Base-by-base conservation (phyloP, 1,284 basidiomycete genomes). In the Athelia sp. region DNA sequence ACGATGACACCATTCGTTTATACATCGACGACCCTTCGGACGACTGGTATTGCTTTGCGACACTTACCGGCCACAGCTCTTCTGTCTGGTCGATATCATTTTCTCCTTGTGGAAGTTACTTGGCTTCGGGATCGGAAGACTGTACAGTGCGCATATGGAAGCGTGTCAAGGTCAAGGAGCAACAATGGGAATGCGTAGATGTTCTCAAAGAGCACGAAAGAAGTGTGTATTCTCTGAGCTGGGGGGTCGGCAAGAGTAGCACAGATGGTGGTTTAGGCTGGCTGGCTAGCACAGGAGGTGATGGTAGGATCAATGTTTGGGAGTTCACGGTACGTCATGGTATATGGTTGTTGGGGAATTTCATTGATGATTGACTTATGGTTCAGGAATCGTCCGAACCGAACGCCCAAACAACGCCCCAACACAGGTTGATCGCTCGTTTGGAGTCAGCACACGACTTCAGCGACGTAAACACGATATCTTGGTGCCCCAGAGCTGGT, bases 1-100 rank as follows among this genome's bases (percentile, higher is more conserved):
- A 99, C 70, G 97, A 99, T 64, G 93, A 98, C 61, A 92, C 90
- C 6, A 91, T 99, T 66, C 93, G 93, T 60, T 80, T 99, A 21
- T 96, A 97, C 67, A 72, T 90, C 51, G 95, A 98, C 64, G 96
- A 99, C 65, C 93, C 93, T 0, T 81, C 83, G 18, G 93, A 96
- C 56, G 96, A 99, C 66, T 98, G 97, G 93, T 94, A 83, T 65
- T 88, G 87, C 60, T 90, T 92, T 58, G 67, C 82, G 49, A 93
- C 92, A 1, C 75, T 97, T 3, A 78, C 78, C 1, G 92, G 92
- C 2, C 89, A 94, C 60, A 70, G 78, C 0, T 88, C 88, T 1
- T 99, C 97, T 0, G 93, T 99, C 6, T 99, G 97, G 97, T 79
- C 85, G 1, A 63, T 98, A 32, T 81, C 88, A 1, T 89, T 85